Evolutionary conservation across 2,329 filamentous ascomycete genomes (phyloP).

Genomic region (Fusarium pseudocircinatum): DNA sequence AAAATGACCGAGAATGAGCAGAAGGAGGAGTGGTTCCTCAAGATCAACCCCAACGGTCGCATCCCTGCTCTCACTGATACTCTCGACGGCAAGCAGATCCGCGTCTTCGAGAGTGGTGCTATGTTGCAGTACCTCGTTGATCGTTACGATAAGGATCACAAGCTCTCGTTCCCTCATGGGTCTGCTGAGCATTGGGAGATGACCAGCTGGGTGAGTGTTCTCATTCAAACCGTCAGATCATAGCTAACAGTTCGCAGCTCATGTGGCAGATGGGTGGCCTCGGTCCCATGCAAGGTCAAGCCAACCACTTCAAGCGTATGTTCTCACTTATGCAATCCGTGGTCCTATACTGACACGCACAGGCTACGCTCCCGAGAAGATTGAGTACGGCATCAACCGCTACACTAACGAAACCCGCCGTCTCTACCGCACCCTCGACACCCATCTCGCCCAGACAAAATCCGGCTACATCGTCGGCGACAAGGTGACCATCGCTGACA

Average conservation of each 20-base stretch:
- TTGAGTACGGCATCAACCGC: constrained; percentile 82
- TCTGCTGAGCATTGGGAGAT: constrained; percentile 80
- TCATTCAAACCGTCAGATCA: neutral
- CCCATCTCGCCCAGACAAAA: constrained; percentile 67
- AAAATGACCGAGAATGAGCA: constrained; percentile 80
- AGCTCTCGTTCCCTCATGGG: constrained; percentile 80
- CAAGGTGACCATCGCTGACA: constrained; percentile 79
- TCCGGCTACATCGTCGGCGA: constrained; percentile 73
- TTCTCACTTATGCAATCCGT: neutral
- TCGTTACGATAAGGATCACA: constrained; percentile 82
- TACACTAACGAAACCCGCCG: constrained; percentile 87
- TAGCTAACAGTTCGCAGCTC: constrained; percentile 50
- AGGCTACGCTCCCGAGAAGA: constrained; percentile 82
- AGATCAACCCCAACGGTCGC: constrained; percentile 92
- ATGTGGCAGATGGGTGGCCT: constrained; percentile 83
- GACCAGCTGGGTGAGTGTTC: constrained; percentile 73
- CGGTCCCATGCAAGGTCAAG: constrained; percentile 83
- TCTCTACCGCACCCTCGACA: constrained; percentile 81
- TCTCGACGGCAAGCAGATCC: constrained; percentile 78
- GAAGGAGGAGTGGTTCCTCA: constrained; percentile 87
- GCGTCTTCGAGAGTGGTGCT: constrained; percentile 83
- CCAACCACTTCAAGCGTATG: constrained; percentile 81
- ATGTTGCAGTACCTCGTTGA: constrained; percentile 88
- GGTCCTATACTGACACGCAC: neutral
- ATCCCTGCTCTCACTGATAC: constrained; percentile 89